Conservation (phyloP, 306 rosid genomes). For the Casuarina cunninghamiana region DNA sequence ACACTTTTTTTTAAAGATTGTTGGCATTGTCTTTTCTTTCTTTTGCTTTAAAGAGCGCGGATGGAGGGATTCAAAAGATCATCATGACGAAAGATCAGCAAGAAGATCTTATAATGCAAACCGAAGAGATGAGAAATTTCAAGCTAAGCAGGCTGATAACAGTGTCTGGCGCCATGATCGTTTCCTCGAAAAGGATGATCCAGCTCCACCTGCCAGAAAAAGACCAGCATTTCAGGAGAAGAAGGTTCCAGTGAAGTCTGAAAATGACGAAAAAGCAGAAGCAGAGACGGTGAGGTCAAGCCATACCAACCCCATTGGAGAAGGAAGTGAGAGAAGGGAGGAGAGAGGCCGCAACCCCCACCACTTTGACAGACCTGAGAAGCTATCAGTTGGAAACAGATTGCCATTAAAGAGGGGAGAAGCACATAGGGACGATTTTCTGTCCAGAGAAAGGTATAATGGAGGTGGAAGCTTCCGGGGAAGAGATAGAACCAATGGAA, state of each 20-base stretch:
- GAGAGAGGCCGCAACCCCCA: constrained; percentile 55
- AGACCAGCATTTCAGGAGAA: constrained; percentile 89
- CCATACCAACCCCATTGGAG: constrained; percentile 37
- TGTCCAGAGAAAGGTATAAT: constrained; percentile 59
- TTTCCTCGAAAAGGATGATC: constrained; percentile 50
- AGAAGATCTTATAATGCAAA: constrained; percentile 42
- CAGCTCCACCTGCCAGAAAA: constrained; percentile 51
- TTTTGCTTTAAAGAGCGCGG: constrained; percentile 49
- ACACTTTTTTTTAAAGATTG: not conserved
- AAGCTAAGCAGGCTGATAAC: constrained; percentile 36
- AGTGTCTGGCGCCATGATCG: constrained; percentile 51
- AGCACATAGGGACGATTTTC: constrained; percentile 49
- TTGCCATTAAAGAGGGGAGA: constrained; percentile 41
- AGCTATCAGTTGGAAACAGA: constrained; percentile 47
- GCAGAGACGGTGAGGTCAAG: constrained; percentile 42
- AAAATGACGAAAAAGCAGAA: constrained; percentile 40
- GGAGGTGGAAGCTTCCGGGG: constrained; percentile 49
- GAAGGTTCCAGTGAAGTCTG: constrained; percentile 53
- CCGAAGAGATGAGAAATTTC: constrained; percentile 54
- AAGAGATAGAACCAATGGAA: constrained; percentile 59
- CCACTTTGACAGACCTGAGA: constrained; percentile 51
- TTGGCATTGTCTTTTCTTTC: not conserved
- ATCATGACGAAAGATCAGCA: constrained; percentile 38
- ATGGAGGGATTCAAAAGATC: constrained; percentile 66
- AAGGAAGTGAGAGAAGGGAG: constrained; percentile 62